Evolutionary conservation across 2,329 filamentous ascomycete species (phyloP).

Genomic region (Alternaria burnsii): DNA sequence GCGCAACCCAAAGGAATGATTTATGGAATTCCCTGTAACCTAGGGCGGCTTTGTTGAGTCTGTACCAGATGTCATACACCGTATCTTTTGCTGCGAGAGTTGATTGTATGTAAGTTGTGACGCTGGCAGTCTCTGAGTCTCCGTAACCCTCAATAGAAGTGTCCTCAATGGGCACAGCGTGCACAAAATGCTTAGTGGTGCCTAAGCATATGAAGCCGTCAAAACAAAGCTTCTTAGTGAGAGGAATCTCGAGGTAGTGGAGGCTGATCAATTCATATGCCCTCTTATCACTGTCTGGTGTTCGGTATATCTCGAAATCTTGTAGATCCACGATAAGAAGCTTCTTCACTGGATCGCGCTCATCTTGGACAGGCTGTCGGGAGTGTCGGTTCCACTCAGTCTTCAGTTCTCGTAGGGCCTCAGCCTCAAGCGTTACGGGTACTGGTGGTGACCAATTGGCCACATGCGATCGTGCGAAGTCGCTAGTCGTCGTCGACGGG

Average conservation of each 20-base stretch:
- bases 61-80: slow-evolving; percentile 67
- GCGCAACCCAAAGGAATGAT: slow-evolving; percentile 74
- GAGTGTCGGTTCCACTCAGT: slow-evolving; percentile 12
- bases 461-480: slow-evolving; percentile 24
- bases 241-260: slow-evolving; percentile 23
- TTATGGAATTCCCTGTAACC: slow-evolving; percentile 70
- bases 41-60: slow-evolving; percentile 62
- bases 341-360: slow-evolving; percentile 6
- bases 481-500: neutral
- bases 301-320: slow-evolving; percentile 38
- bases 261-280: slow-evolving; percentile 20
- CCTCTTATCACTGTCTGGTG: neutral
- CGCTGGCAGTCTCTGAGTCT: slow-evolving; percentile 54
- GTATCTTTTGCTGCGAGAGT: slow-evolving; percentile 30
- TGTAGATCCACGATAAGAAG: slow-evolving; percentile 27
- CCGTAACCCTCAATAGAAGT: slow-evolving; percentile 75
- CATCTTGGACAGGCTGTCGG: slow-evolving; percentile 1
- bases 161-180: slow-evolving; percentile 63
- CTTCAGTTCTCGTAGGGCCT: slow-evolving; percentile 18
- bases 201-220: slow-evolving; percentile 57
- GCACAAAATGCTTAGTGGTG: slow-evolving; percentile 59
- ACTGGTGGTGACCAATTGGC: slow-evolving; percentile 20
- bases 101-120: slow-evolving; percentile 73
- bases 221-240: slow-evolving; percentile 28
- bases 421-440: slow-evolving; percentile 13